Evolutionary conservation across 2,329 filamentous ascomycete species (phyloP).

Genomic region (Amylocarpus encephaloides): DNA sequence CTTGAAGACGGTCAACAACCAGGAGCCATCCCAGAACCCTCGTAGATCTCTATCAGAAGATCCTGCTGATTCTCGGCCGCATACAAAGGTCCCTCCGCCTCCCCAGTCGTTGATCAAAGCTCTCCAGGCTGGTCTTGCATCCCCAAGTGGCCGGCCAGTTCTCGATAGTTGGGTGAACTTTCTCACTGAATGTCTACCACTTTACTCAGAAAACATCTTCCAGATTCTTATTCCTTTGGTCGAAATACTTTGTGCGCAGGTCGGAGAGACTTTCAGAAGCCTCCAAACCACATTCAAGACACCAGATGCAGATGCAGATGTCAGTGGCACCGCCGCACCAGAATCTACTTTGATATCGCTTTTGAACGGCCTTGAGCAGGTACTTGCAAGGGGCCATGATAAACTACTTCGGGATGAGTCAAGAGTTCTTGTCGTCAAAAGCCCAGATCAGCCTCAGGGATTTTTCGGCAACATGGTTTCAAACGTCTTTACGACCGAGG

Average conservation of each 20-base stretch:
- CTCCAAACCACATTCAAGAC: conserved; percentile 60
- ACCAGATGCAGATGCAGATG: conserved; percentile 28
- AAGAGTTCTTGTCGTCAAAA: conserved; percentile 61
- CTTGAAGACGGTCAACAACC: conserved; percentile 21
- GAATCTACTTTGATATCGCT: conserved; percentile 76
- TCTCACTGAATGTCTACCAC: conserved; percentile 72
- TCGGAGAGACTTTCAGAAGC: conserved; percentile 64
- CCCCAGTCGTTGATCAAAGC: conserved; percentile 73
- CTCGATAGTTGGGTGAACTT: conserved; percentile 91
- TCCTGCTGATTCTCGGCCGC: conserved; percentile 34
- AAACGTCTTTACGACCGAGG: conserved; percentile 77
- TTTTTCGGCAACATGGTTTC: conserved; percentile 95
- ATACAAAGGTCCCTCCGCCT: conserved; percentile 45
- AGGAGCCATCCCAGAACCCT: conserved; percentile 33
- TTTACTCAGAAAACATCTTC: conserved; percentile 81
- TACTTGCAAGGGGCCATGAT: conserved; percentile 81
- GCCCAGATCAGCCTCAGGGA: conserved; percentile 74
- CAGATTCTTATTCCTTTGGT: conserved; percentile 86
- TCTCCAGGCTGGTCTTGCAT: conserved; percentile 73
- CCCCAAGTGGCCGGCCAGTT: conserved; percentile 64
- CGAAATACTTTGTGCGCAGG: conserved; percentile 78
- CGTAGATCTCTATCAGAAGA: conserved; percentile 39
- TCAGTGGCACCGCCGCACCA: conserved; percentile 39
- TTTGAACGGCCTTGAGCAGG: conserved; percentile 86
- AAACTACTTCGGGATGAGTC: conserved; percentile 71